A percentile compares a stretch with the other conserved stretches of the same genome.
phyloP scores from a whole-genome alignment of 805 yeast genomes.

The Yamadazyma laniorum region DNA sequence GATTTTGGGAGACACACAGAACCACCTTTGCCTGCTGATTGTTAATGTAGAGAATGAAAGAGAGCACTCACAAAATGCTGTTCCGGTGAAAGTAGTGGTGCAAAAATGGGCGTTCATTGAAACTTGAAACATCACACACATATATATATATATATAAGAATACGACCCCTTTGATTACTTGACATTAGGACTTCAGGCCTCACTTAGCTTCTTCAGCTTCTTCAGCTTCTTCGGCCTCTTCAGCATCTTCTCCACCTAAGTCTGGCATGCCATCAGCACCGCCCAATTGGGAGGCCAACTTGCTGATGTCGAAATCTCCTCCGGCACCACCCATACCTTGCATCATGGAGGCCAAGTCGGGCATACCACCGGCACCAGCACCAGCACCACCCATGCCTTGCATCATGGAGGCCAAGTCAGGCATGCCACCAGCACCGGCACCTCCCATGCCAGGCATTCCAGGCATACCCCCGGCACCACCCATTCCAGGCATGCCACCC shows the following conservation, averaged over 20 bases:
- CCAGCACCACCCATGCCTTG: slow-evolving; percentile 22
- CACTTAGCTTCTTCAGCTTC: slow-evolving; percentile 12
- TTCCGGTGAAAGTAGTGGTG: slow-evolving; percentile 2
- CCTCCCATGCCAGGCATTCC: slow-evolving; percentile 23
- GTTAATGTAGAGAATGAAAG: background rate
- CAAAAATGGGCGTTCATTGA: slow-evolving; percentile 5
- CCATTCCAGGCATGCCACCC: slow-evolving; percentile 35
- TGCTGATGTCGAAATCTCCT: slow-evolving; percentile 34
- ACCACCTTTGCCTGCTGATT: background rate
- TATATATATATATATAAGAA: no score
- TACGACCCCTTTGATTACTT: no score
- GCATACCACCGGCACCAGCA: slow-evolving; percentile 26
- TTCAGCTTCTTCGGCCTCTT: slow-evolving; percentile 20
- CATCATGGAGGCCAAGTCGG: slow-evolving; percentile 21
- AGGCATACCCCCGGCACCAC: slow-evolving; percentile 30
- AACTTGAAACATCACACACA: no score
- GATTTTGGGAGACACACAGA: background rate
- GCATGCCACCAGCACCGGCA: slow-evolving; percentile 23
- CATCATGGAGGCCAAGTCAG: slow-evolving; percentile 20
- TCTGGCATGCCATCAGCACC: slow-evolving; percentile 30
- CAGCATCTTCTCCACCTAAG: slow-evolving; percentile 23
- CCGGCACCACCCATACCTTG: slow-evolving; percentile 29
- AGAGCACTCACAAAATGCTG: background rate
- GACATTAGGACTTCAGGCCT: no score
- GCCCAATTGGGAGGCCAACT: slow-evolving; percentile 45